Evolutionary conservation across 1,139 yeast species (phyloP).

Genomic region (Arxiozyma slooffiae): DNA sequence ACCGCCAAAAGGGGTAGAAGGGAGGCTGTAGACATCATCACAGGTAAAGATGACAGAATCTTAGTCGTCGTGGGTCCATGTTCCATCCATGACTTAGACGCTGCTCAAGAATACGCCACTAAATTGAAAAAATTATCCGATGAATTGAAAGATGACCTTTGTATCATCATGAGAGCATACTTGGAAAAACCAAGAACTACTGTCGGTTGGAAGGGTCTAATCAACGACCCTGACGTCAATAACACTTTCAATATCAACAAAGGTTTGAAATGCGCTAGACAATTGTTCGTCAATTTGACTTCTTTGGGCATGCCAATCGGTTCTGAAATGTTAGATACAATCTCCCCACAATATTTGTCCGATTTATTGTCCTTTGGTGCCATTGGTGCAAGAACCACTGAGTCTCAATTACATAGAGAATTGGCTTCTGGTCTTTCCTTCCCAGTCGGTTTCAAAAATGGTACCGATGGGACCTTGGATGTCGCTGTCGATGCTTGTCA

Average conservation of each 20-base stretch:
- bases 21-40: constrained; percentile 57
- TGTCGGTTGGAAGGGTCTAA: constrained; percentile 97
- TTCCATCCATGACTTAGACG: constrained; percentile 87
- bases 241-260: constrained; percentile 89
- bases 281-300: constrained; percentile 68
- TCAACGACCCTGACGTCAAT: constrained; percentile 94
- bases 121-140: constrained; percentile 52
- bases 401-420: constrained; percentile 92
- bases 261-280: constrained; percentile 82
- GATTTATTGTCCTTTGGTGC: constrained; percentile 92
- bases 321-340: constrained; percentile 95
- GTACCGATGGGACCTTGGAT: constrained; percentile 40
- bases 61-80: constrained; percentile 91
- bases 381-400: constrained; percentile 96
- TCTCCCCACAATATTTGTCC: constrained; percentile 85
- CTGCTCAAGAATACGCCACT: constrained; percentile 81
- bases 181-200: constrained; percentile 97
- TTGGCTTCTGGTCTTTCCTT: constrained; percentile 89
- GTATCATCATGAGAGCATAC: constrained; percentile 93
- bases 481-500: constrained; percentile 63
- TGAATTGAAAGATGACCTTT: constrained; percentile 61
- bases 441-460: constrained; percentile 97
- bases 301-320: constrained; percentile 80
- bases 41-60: constrained; percentile 71
- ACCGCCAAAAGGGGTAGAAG: constrained; percentile 69